A percentile compares a stretch with the other conserved stretches of the same genome.
Conservation (phyloP, 768 basidiomycete genomes). For the Exidia glandulosa region DNA sequence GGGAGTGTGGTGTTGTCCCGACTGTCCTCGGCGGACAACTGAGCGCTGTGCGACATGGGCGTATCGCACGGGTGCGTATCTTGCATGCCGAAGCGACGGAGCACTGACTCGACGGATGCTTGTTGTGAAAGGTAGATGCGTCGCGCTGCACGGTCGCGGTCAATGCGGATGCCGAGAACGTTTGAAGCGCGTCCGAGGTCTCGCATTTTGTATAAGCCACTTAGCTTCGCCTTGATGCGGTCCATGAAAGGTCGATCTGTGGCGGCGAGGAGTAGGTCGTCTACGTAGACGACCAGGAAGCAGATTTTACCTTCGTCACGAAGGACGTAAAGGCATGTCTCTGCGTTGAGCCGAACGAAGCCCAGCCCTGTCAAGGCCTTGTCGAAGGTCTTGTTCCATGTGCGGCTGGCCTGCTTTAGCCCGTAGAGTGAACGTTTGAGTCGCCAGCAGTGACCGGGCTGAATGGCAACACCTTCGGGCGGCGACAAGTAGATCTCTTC, state of each 20-base stretch:
- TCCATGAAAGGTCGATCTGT: slow-evolving; percentile 1
- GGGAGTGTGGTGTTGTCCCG: not conserved
- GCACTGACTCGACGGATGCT: not conserved
- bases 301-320: slow-evolving; percentile 9
- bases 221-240: not conserved
- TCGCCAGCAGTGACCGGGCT: not conserved
- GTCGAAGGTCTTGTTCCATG: slow-evolving; percentile 6
- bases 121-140: not conserved
- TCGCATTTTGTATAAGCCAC: not conserved
- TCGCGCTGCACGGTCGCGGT: not conserved
- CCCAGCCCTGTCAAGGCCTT: slow-evolving; percentile 7
- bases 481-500: slow-evolving; percentile 13
- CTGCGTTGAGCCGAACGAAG: slow-evolving; percentile 6
- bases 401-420: slow-evolving; percentile 6
- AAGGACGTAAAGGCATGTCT: slow-evolving; percentile 3
- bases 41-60: not conserved
- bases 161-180: not conserved
- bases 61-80: not conserved
- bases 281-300: slow-evolving; percentile 12
- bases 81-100: slow-evolving; percentile 1
- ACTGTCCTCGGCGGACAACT: not conserved
- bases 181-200: not conserved
- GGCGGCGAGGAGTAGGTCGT: slow-evolving; percentile 9
- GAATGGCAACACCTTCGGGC: not conserved
- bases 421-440: slow-evolving; percentile 6